Evolutionary conservation across 768 basidiomycete species (phyloP).

Genomic region (Suillus occidentalis): DNA sequence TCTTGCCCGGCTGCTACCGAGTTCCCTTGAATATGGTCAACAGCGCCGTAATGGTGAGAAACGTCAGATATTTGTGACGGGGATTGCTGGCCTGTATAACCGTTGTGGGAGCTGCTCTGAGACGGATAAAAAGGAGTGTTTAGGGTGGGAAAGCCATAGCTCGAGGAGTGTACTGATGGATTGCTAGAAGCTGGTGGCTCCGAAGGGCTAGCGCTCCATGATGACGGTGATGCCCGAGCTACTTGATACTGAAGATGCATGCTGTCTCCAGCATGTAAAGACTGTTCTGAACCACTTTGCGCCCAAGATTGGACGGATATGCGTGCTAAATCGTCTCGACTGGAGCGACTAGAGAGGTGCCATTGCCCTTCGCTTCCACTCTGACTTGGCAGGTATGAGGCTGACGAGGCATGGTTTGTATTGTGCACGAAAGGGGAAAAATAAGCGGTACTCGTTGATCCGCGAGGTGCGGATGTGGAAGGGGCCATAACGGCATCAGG

Average conservation of each 20-base stretch:
- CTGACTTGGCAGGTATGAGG: constrained; percentile 25
- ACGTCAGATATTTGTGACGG: constrained; percentile 30
- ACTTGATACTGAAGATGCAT: constrained; percentile 32
- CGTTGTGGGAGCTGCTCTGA: constrained; percentile 33
- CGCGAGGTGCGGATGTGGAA: constrained; percentile 25
- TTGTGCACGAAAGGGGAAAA: constrained; percentile 27
- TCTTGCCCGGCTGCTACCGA: constrained; percentile 24
- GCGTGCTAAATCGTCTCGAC: constrained; percentile 24
- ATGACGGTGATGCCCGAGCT: constrained; percentile 22
- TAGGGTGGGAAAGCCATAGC: constrained; percentile 50
- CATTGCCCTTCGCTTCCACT: constrained; percentile 23
- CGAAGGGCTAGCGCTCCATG: constrained; percentile 23
- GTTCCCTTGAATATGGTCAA: constrained; percentile 21
- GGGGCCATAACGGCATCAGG: constrained; percentile 25
- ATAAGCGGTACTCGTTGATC: constrained; percentile 23
- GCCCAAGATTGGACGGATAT: constrained; percentile 26
- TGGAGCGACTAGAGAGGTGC: background rate
- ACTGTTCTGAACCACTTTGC: constrained; percentile 23
- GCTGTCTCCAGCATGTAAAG: constrained; percentile 19
- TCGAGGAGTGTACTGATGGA: constrained; percentile 22
- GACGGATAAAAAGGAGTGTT: constrained; percentile 57
- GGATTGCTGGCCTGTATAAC: constrained; percentile 32
- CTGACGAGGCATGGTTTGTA: constrained; percentile 24
- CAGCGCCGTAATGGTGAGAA: constrained; percentile 30
- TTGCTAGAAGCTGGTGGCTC: constrained; percentile 24